phyloP scores from a whole-genome alignment of 768 basidiomycete species.

The Leucocoprinus sp. region DNA sequence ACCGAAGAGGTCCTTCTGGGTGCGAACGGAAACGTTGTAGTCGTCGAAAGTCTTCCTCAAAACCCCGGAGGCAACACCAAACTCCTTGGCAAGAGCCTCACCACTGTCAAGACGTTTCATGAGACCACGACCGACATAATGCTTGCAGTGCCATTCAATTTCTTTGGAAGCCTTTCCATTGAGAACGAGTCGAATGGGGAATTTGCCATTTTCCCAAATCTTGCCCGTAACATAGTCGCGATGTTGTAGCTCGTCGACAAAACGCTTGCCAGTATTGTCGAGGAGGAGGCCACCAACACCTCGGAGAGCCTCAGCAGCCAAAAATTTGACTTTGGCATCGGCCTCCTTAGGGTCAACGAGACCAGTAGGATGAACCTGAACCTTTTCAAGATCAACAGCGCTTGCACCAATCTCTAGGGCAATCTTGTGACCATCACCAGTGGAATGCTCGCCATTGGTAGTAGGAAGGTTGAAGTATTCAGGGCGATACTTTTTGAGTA shows the following conservation, averaged over 20 bases:
- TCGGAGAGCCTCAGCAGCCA: constrained; percentile 94
- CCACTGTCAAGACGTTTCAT: constrained; percentile 94
- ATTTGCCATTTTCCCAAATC: constrained; percentile 97
- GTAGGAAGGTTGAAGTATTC: constrained; percentile 90
- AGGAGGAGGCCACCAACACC: constrained; percentile 92
- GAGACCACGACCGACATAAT: constrained; percentile 92
- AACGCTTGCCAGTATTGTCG: constrained; percentile 85
- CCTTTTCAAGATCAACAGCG: constrained; percentile 94
- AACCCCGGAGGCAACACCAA: constrained; percentile 67
- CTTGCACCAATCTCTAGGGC: constrained; percentile 82
- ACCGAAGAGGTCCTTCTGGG: constrained; percentile 93
- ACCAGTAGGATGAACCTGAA: constrained; percentile 98
- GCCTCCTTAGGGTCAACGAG: constrained; percentile 97
- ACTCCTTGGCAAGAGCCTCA: constrained; percentile 88
- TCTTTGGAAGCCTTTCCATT: constrained; percentile 87
- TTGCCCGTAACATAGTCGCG: constrained; percentile 93
- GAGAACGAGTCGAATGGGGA: constrained; percentile 87
- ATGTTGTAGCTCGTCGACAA: constrained; percentile 94
- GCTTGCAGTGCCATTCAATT: constrained; percentile 99
- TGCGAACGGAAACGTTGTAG: constrained; percentile 72
- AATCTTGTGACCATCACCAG: constrained; percentile 93
- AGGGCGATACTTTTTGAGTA: constrained; percentile 90
- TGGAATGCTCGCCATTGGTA: constrained; percentile 96
- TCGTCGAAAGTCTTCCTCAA: constrained; percentile 91
- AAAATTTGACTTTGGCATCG: constrained; percentile 90